Evolutionary conservation across 768 basidiomycete genomes (phyloP).

Genomic region (Mycena belliarum): DNA sequence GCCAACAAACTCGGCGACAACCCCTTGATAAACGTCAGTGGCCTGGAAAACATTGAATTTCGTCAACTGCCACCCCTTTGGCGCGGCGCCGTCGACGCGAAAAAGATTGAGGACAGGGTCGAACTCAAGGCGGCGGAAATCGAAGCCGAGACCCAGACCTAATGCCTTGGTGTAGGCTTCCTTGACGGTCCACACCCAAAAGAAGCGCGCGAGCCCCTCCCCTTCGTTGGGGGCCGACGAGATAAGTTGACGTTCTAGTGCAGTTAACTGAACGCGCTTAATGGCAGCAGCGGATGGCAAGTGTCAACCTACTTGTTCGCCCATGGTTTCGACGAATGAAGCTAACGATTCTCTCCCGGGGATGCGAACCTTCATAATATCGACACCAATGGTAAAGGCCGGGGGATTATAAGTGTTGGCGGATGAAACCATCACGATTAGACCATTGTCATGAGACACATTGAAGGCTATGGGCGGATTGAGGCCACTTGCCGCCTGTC

Average conservation of each 20-base stretch:
- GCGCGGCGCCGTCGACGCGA: constrained; percentile 56
- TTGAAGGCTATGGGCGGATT: constrained; percentile 73
- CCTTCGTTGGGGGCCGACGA: constrained; percentile 41
- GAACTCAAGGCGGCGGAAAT: constrained; percentile 77
- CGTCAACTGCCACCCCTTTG: constrained; percentile 67
- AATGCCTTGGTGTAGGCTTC: constrained; percentile 91
- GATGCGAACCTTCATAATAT: constrained; percentile 76
- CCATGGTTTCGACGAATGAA: constrained; percentile 63
- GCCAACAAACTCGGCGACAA: constrained; percentile 63
- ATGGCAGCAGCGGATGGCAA: constrained; percentile 2
- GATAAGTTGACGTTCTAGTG: constrained; percentile 41
- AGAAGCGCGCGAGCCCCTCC: constrained; percentile 64
- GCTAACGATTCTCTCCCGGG: constrained; percentile 58
- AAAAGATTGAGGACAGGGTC: constrained; percentile 53
- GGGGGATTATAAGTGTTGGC: constrained; percentile 43
- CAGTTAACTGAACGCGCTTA: constrained; percentile 39
- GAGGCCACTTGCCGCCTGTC: constrained; percentile 45
- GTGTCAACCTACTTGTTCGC: constrained; percentile 55
- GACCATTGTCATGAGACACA: constrained; percentile 75
- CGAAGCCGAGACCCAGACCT: constrained; percentile 80
- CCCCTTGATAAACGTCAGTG: constrained; percentile 61
- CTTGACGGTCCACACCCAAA: constrained; percentile 88
- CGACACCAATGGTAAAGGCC: constrained; percentile 70
- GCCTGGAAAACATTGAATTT: constrained; percentile 56
- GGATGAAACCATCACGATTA: constrained; percentile 70